These are phyloP conservation scores for Amanita fuliginea DNA, from an alignment of 768 basidiomycete species.

Conservation along the genomic window DNA sequence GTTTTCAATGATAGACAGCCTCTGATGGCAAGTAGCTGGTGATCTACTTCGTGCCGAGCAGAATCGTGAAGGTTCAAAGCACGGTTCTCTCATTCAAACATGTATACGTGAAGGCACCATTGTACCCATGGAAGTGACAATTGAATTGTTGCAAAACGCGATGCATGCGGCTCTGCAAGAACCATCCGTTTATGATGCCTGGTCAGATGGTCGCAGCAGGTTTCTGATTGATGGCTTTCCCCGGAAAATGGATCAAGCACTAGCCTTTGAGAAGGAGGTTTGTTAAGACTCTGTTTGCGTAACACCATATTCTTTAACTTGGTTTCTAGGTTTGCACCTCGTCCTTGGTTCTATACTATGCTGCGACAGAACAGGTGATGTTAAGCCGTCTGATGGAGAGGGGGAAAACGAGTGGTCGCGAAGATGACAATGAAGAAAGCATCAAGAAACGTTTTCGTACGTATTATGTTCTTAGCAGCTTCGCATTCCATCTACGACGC, in stretches of 20 bases:
- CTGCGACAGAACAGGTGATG: conserved; percentile 84
- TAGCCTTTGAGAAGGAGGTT: conserved; percentile 82
- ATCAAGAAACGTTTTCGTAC: conserved; percentile 94
- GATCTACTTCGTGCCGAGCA: conserved; percentile 96
- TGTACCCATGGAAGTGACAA: conserved; percentile 94
- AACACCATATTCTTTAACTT: not conserved
- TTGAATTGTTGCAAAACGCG: conserved; percentile 90
- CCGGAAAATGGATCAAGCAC: conserved; percentile 96
- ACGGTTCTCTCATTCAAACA: conserved; percentile 74
- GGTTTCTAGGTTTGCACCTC: conserved; percentile 63
- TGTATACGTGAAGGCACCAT: conserved; percentile 89
- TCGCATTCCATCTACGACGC: not conserved
- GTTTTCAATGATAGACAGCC: not conserved
- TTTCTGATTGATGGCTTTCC: conserved; percentile 98
- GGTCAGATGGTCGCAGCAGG: conserved; percentile 63
- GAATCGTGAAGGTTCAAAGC: conserved; percentile 70
- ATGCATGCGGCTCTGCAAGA: conserved; percentile 56
- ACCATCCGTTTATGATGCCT: conserved; percentile 35
- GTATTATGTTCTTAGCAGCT: conserved; percentile 14
- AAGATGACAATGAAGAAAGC: conserved; percentile 91
- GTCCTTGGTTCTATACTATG: conserved; percentile 74
- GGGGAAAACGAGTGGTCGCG: conserved; percentile 87
- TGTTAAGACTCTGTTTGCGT: conserved; percentile 11
- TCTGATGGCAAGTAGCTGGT: conserved; percentile 49
- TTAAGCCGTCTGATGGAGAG: conserved; percentile 76